A percentile compares a stretch with the other conserved stretches of the same genome.
Conservation (phyloP, 495 filamentous ascomycete genomes). For the Penicillium turbatum region DNA sequence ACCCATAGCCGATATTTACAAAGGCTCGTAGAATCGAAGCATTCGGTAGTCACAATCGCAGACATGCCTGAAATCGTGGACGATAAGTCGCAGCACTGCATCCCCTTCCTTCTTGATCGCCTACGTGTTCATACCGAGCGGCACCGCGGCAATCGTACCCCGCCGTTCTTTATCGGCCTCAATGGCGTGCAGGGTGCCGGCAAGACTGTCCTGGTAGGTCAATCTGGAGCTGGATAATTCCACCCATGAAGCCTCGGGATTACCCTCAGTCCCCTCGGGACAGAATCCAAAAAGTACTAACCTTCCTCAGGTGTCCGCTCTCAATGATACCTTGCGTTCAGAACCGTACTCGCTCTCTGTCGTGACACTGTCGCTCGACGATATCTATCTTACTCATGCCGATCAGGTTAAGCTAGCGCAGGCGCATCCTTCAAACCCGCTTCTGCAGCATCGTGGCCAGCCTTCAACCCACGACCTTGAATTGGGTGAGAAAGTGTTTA, state of each 20-base stretch:
- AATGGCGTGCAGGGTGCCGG: constrained; percentile 79
- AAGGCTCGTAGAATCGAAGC: background rate
- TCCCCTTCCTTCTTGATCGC: constrained; percentile 74
- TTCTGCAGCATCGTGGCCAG: constrained; percentile 80
- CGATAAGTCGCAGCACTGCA: constrained; percentile 83
- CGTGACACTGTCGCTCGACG: constrained; percentile 81
- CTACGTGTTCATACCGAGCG: constrained; percentile 49
- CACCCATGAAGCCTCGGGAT: constrained; percentile 5
- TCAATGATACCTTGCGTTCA: constrained; percentile 61
- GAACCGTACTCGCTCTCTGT: constrained; percentile 65
- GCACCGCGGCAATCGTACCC: constrained; percentile 34
- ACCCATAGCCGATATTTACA: constrained; percentile 1
- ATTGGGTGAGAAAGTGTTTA: constrained; percentile 60
- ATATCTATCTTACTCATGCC: constrained; percentile 76
- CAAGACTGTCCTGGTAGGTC: constrained; percentile 76
- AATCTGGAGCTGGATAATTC: background rate
- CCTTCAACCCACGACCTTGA: constrained; percentile 80
- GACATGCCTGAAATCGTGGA: constrained; percentile 59
- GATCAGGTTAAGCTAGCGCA: constrained; percentile 64
- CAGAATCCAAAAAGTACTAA: background rate
- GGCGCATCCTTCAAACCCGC: constrained; percentile 61
- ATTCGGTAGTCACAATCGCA: constrained; percentile 1
- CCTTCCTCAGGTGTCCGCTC: constrained; percentile 53
- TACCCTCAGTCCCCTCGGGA: constrained; percentile 5
- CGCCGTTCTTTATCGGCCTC: constrained; percentile 57